Percentiles rank a stretch among this genome's conserved stretches.
Evolutionary conservation across 2,329 filamentous ascomycete genomes (phyloP).

Genomic region (Rhynchosporium graminicola): DNA sequence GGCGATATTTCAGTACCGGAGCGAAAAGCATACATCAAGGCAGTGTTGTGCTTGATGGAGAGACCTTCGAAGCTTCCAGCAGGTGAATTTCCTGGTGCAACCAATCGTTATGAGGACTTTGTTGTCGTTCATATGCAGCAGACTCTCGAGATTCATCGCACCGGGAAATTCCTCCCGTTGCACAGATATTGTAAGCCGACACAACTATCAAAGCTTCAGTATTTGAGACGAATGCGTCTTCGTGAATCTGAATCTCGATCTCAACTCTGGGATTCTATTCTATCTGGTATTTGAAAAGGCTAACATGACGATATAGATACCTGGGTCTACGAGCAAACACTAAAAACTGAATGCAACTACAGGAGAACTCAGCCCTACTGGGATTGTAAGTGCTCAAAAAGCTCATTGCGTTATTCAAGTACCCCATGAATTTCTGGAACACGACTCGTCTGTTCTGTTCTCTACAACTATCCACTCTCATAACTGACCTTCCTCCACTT

Average conservation of each 20-base stretch:
- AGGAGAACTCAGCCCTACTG: conserved; percentile 43
- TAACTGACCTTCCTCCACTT: too few relatives aligned
- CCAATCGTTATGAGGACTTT: conserved; percentile 42
- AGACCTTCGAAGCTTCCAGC: conserved; percentile 38
- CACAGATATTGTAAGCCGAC: conserved; percentile 42
- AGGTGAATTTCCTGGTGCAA: conserved; percentile 30
- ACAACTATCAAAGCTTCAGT: too few relatives aligned
- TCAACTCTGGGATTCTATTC: too few relatives aligned
- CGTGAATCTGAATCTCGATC: too few relatives aligned
- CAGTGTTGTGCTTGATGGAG: conserved; percentile 42
- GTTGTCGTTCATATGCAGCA: conserved; percentile 42
- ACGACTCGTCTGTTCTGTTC: too few relatives aligned
- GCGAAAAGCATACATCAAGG: conserved; percentile 40
- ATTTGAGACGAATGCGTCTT: too few relatives aligned
- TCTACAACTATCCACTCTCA: too few relatives aligned
- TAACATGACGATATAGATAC: conserved; percentile 27
- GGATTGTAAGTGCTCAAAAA: conserved; percentile 26
- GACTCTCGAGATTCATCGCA: conserved; percentile 35
- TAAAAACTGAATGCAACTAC: conserved; percentile 47
- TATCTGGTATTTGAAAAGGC: too few relatives aligned
- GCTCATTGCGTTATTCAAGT: too few relatives aligned
- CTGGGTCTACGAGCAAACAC: conserved; percentile 45
- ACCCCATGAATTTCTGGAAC: too few relatives aligned
- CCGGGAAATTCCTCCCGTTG: conserved; percentile 45
- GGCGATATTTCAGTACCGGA: conserved; percentile 16